Conservation (phyloP, 2,329 filamentous ascomycete species). For the Ophiocordyceps polyrhachis-furcata region DNA sequence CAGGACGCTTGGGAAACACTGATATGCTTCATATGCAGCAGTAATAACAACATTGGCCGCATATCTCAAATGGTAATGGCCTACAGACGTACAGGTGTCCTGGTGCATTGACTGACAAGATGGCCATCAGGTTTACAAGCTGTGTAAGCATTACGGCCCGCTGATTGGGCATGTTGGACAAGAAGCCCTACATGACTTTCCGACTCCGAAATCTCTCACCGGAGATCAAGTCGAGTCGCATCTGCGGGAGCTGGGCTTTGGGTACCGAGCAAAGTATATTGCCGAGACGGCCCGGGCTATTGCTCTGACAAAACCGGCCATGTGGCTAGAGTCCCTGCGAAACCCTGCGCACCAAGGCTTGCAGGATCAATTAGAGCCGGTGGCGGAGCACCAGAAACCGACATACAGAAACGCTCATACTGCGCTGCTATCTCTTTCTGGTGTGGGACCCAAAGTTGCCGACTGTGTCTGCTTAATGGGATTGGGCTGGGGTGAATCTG, state of each 20-base stretch:
- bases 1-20: conserved; percentile 95
- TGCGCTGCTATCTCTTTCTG: conserved; percentile 58
- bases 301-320: conserved; percentile 41
- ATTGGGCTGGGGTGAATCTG: conserved; percentile 83
- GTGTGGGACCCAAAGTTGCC: conserved; percentile 90
- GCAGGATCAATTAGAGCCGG: conserved; percentile 18
- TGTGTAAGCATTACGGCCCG: conserved; percentile 72
- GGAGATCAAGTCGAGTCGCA: conserved; percentile 59
- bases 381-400: conserved; percentile 13
- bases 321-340: conserved; percentile 61
- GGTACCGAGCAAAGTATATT: conserved; percentile 87
- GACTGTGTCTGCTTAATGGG: conserved; percentile 97
- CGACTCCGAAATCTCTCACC: conserved; percentile 53
- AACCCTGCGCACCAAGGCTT: conserved; percentile 52
- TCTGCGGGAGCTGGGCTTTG: conserved; percentile 72
- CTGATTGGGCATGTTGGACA: conserved; percentile 52
- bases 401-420: conserved; percentile 70
- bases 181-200: conserved; percentile 73
- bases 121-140: conserved; percentile 49
- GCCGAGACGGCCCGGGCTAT: conserved; percentile 67
- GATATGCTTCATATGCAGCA: conserved; percentile 91
- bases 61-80: conserved; percentile 74
- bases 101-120: background rate
- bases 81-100: no score
- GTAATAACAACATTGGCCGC: conserved; percentile 91